Percentiles rank a stretch among this genome's conserved stretches.
Conservation (phyloP, 331 rosid genomes). For the Acacia concinna region DNA sequence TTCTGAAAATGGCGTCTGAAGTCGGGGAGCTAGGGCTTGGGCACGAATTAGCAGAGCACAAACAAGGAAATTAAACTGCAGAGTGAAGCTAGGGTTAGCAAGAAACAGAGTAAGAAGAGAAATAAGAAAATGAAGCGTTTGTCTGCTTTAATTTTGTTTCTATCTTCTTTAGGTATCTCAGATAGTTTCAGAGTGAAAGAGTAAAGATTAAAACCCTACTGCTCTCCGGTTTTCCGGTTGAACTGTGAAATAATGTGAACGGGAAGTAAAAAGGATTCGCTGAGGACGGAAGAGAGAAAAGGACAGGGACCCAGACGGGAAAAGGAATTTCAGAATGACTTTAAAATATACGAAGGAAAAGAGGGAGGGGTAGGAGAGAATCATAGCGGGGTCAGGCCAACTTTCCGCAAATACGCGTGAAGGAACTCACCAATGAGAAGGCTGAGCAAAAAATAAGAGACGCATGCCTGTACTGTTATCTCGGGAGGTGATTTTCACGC, state of each 20-base stretch:
- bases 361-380: background rate
- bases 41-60: constrained; percentile 33
- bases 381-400: background rate
- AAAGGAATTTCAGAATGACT: constrained; percentile 4
- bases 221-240: constrained; percentile 29
- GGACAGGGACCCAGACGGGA: background rate
- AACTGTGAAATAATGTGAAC: constrained; percentile 41
- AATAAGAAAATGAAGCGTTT: constrained; percentile 27
- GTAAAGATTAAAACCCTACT: constrained; percentile 78
- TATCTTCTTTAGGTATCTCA: constrained; percentile 40
- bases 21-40: constrained; percentile 56
- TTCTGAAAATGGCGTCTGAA: constrained; percentile 7
- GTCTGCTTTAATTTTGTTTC: constrained; percentile 46
- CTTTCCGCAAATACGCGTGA: background rate
- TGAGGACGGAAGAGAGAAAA: background rate
- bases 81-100: constrained; percentile 42
- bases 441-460: background rate
- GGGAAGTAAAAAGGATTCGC: constrained; percentile 12
- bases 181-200: constrained; percentile 37
- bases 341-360: background rate
- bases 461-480: background rate
- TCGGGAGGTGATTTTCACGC: background rate
- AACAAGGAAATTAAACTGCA: constrained; percentile 8
- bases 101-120: constrained; percentile 32
- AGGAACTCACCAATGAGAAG: background rate